These are phyloP conservation scores for Penicillium argentinense DNA, from an alignment of 495 filamentous ascomycete genomes.

Conservation along the genomic window DNA sequence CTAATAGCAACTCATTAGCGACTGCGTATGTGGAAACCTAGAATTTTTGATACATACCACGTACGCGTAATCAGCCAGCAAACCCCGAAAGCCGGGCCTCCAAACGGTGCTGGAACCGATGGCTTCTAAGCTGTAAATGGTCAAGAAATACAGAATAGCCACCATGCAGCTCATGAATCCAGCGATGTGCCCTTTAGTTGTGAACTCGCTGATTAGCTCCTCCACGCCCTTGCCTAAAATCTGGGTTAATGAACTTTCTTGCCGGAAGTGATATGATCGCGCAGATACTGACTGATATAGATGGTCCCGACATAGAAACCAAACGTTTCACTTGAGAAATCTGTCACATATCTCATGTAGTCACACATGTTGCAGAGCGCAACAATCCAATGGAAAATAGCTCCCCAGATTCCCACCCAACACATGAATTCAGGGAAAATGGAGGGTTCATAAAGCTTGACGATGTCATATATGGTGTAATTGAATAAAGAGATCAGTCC, in stretches of 20 bases:
- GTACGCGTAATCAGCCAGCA: conserved; percentile 24
- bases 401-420: conserved; percentile 72
- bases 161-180: conserved; percentile 18
- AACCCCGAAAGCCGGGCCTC: conserved; percentile 10
- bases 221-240: conserved; percentile 21
- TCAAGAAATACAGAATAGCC: conserved; percentile 19
- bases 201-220: conserved; percentile 20
- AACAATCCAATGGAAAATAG: conserved; percentile 68
- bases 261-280: conserved; percentile 22
- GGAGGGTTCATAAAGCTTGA: conserved; percentile 51
- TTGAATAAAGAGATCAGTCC: conserved; percentile 78
- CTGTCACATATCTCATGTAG: conserved; percentile 68
- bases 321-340: conserved; percentile 74
- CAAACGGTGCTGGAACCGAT: conserved; percentile 18
- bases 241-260: background rate
- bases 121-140: conserved; percentile 17
- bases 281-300: conserved; percentile 64
- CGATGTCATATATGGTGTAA: conserved; percentile 75
- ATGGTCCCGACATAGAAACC: conserved; percentile 78
- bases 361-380: conserved; percentile 72
- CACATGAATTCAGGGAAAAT: conserved; percentile 76
- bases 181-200: conserved; percentile 2
- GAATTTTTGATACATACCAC: conserved; percentile 10
- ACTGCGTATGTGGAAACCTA: background rate
- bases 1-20: conserved; percentile 1